Evolutionary conservation across 1,284 basidiomycete genomes (phyloP).

Genomic region (Ustilago curta): DNA sequence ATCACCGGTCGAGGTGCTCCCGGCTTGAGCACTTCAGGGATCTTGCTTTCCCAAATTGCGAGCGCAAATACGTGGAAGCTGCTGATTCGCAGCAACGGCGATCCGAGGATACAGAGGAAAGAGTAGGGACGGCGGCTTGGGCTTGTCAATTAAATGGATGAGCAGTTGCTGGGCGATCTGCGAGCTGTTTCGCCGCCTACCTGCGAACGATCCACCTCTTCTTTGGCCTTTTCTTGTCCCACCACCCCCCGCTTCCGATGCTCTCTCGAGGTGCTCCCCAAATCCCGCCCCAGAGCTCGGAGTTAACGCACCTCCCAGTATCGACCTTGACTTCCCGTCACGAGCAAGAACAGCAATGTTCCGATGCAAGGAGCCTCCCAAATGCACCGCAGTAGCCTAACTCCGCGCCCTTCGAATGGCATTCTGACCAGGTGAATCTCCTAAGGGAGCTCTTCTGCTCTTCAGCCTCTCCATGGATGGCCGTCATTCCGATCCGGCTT

Average conservation of each 20-base stretch:
- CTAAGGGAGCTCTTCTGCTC: too few species aligned
- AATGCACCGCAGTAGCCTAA: too few species aligned
- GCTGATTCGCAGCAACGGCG: background rate
- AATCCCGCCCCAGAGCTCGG: background rate
- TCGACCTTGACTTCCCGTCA: too few species aligned
- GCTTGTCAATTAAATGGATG: background rate
- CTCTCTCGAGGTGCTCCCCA: background rate
- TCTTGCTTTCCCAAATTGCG: background rate
- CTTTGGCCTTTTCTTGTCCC: background rate
- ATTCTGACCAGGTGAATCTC: too few species aligned
- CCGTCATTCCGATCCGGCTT: too few species aligned
- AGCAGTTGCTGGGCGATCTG: conserved; percentile 6
- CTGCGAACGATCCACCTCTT: background rate
- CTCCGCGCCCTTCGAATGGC: too few species aligned
- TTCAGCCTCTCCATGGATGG: too few species aligned
- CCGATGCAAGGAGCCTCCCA: too few species aligned
- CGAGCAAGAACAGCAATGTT: too few species aligned
- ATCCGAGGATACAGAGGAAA: too few species aligned
- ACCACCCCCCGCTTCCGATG: background rate
- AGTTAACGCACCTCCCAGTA: background rate
- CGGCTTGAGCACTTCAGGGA: background rate
- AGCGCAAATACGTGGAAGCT: background rate
- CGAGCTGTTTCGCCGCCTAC: conserved; percentile 14
- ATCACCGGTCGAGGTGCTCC: background rate
- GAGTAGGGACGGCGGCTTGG: background rate